Evolutionary conservation across 2,329 filamentous ascomycete genomes (phyloP), one percentile per base, ranked within the genome.

Genomic region (Phaeoacremonium minimum): DNA sequence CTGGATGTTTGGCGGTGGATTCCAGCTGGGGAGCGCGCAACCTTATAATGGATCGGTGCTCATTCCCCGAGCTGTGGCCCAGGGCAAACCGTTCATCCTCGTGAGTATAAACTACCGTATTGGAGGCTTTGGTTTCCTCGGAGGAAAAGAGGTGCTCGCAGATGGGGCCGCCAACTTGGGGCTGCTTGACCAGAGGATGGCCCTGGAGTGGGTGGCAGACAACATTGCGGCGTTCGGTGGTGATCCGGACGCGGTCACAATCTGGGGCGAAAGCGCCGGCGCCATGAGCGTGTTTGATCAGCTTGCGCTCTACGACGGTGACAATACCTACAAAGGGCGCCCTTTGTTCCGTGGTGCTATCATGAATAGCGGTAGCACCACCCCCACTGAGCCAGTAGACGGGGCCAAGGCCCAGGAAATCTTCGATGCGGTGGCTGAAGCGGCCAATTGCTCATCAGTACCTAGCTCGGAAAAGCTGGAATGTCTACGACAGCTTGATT

Each of bases 31-130:
- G 1, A 56, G 49, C 15, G 60, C 58, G 4, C 48, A 46, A 13
- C 56, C 51, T 42, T 67, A 66, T 36, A 61, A 69, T 41, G 63
- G 53, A 4, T 47, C 53, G 2, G 43, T 46, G 5, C 48, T 64
- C 13, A 50, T 70, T 12, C 30, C 47, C 6, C 47, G 53, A 7
- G 56, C 59, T 3, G 47, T 71, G 37, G 38, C 51, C 7, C 46
- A 71, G 28, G 66, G 65, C 18, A 74, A 80, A 50, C 73, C 76
- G 0, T 68, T 85, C 35, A 61, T 86, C 28, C 78, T 77, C 33
- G 80, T 85, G 1, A 67, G 73, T 0, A 72, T 83, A 42, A 83
- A 83, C 51, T 84, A 85, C 55, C 74, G 77, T 1, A 58, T 80
- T 2, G 73, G 71, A n/a, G 75, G 69, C 0, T 83, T 82, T 45